Evolutionary conservation across 768 basidiomycete species (phyloP), one percentile per base, ranked within the genome.

Genomic region (Kwoniella dejecticola): DNA sequence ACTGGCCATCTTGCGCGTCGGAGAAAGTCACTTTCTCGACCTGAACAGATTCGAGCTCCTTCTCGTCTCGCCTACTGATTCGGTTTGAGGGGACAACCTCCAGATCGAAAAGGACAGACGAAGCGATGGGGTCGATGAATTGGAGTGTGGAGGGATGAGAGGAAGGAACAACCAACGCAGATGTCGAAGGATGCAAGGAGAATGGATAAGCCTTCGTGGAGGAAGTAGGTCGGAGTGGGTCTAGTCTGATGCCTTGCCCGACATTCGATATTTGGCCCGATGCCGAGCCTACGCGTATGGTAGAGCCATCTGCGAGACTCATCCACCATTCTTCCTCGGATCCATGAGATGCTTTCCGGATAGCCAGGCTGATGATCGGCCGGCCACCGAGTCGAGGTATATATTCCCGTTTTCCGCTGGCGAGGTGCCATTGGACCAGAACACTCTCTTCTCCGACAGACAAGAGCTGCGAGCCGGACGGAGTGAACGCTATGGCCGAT

Each of bases 141-240:
- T 98, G 95, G 40, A 99, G 82, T n/a, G 92, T 90, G 2, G 94
- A 93, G 0, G 92, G 89, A 73, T 99, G 94, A 0, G 93, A 94
- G 2, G 95, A 92, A 0, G 92, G 91, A 15, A 98, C 83, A 66
- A 97, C 83, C 62, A 98, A 81, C 4, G 90, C 86, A 29, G 87
- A 84, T 3, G 91, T 87, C 4, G 81, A 79, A 2, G 83, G 80
- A 77, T 97, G 94, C 42, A 89, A 82, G 5, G 89, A 88, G 26
- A 96, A 84, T 13, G 91, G 93, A 21, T 83, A 80, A 6, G 79
- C 47, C 2, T 45, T 40, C n/a, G 54, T 38, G 50, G 47, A 47
- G 1, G 64, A 49, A 23, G 54, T 42, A 42, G 41, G 41, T 42
- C 41, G 11, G 6, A 42, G 41, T 13, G 41, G 41, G 19, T 42